Evolutionary conservation across 805 yeast genomes (phyloP), one percentile per base, ranked within the genome.

Genomic region (Lachancea nothofagi): DNA sequence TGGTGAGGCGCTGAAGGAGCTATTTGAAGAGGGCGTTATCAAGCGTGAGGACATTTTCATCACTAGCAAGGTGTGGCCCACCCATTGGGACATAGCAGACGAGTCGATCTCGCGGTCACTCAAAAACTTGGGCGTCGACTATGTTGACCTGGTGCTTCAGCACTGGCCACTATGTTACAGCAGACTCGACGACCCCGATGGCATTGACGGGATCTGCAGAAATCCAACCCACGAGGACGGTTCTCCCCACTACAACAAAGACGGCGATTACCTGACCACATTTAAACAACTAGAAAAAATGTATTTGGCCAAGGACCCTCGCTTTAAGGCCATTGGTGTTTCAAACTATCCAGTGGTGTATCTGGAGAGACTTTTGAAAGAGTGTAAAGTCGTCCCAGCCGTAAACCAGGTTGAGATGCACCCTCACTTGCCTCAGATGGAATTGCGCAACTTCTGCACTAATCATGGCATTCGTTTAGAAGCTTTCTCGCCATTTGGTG

Each of bases 71-170:
- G 75, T 83, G 41, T 77, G 83, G 80, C 71, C 74, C 41, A 61
- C 71, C n/a, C 61, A 70, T 42, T 78, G 77, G 65, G 57, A 67
- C 45, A 57, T 60, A 14, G 79, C 75, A 5, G 76, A 63, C 36
- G 63, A 57, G 26, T 80, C 82, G 1, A 61, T 85, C 32, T 70
- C 75, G 18, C 65, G 62, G 29, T 80, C 89, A 2, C 67, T 86
- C 50, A 51, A 67, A 45, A 74, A 74, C 44, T 66, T 85, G 45
- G 78, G 77, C 0, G 53, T 83, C 38, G 94, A 82, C 34, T 85
- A 86, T 54, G 80, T 83, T 34, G 95, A 86, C 55, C 65, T 86
- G 47, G 74, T 77, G 52, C 70, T 87, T 48, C 75, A 84, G 53
- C 95, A 86, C 62, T 83, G 89, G 88, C 93, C 90, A 5, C 66